A percentile compares a stretch with the other conserved stretches of the same genome.
phyloP scores from a whole-genome alignment of 208 protist genomes.

The Trypanosoma melophagium region DNA sequence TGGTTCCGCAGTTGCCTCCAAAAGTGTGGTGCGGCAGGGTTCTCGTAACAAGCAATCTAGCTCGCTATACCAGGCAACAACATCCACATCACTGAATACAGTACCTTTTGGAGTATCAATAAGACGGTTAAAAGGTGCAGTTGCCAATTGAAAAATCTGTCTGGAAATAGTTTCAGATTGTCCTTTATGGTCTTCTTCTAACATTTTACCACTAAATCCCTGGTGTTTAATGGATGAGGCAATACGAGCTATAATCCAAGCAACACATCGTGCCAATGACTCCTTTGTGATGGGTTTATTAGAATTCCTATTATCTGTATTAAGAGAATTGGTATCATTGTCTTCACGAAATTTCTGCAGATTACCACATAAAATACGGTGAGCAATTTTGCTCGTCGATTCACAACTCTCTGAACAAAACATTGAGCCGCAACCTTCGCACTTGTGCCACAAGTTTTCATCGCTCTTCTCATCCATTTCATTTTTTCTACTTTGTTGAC shows the following conservation, averaged over 20 bases:
- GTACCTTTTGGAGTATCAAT: slow-evolving; percentile 52
- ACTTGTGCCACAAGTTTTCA: slow-evolving; percentile 21
- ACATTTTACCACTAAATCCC: slow-evolving; percentile 38
- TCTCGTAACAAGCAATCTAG: slow-evolving; percentile 35
- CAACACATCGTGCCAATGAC: slow-evolving; percentile 65
- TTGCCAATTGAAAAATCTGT: slow-evolving; percentile 65
- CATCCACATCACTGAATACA: slow-evolving; percentile 44
- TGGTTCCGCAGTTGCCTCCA: slow-evolving; percentile 15
- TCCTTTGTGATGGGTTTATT: slow-evolving; percentile 51
- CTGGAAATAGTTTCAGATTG: slow-evolving; percentile 30
- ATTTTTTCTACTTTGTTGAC: slow-evolving; percentile 14
- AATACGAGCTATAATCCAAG: slow-evolving; percentile 51
- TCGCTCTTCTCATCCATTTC: slow-evolving; percentile 3
- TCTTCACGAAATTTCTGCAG: slow-evolving; percentile 34
- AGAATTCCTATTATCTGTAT: background rate
- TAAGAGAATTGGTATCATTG: background rate
- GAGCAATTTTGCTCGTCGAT: slow-evolving; percentile 27
- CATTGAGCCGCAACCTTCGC: slow-evolving; percentile 41
- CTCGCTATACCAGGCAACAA: slow-evolving; percentile 37
- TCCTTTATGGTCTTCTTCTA: slow-evolving; percentile 38
- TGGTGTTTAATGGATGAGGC: slow-evolving; percentile 43
- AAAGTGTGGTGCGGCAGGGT: slow-evolving; percentile 27
- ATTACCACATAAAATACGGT: slow-evolving; percentile 56
- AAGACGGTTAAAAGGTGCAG: slow-evolving; percentile 67
- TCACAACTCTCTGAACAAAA: slow-evolving; percentile 68